Conservation (phyloP, 2,329 filamentous ascomycete genomes). For the Epichloe sibirici region DNA sequence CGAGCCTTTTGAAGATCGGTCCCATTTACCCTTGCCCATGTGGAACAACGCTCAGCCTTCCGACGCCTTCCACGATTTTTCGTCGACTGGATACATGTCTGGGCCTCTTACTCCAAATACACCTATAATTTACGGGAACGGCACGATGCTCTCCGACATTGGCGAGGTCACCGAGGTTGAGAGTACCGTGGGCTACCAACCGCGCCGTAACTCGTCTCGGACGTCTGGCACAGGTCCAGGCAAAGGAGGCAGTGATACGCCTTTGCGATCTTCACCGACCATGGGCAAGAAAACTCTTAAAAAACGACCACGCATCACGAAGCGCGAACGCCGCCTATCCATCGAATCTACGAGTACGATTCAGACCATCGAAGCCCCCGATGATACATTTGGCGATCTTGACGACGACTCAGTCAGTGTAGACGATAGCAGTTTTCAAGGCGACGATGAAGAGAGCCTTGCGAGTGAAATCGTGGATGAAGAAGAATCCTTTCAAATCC, state of each 20-base stretch:
- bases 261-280: constrained; percentile 33
- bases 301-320: constrained; percentile 29
- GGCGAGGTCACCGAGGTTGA: constrained; percentile 44
- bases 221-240: constrained; percentile 15
- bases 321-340: constrained; percentile 40
- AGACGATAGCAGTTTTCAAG: constrained; percentile 53
- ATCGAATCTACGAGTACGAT: constrained; percentile 51
- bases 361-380: constrained; percentile 35
- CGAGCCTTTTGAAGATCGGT: constrained; percentile 38
- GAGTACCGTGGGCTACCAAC: constrained; percentile 31
- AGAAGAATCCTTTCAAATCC: constrained; percentile 19
- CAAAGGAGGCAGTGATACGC: constrained; percentile 20
- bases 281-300: constrained; percentile 30
- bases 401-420: constrained; percentile 52
- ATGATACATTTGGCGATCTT: constrained; percentile 44
- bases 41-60: constrained; percentile 35
- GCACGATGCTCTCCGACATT: constrained; percentile 58
- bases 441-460: constrained; percentile 55
- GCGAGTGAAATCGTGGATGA: constrained; percentile 44
- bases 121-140: constrained; percentile 57
- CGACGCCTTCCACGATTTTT: constrained; percentile 29
- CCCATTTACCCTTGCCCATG: constrained; percentile 38
- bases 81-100: constrained; percentile 26
- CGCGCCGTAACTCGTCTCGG: constrained; percentile 25
- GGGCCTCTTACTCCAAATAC: constrained; percentile 41